These are phyloP conservation scores for Zoysia pacifica DNA, from an alignment of 176 grass and related monocot genomes.

Conservation along the genomic window DNA sequence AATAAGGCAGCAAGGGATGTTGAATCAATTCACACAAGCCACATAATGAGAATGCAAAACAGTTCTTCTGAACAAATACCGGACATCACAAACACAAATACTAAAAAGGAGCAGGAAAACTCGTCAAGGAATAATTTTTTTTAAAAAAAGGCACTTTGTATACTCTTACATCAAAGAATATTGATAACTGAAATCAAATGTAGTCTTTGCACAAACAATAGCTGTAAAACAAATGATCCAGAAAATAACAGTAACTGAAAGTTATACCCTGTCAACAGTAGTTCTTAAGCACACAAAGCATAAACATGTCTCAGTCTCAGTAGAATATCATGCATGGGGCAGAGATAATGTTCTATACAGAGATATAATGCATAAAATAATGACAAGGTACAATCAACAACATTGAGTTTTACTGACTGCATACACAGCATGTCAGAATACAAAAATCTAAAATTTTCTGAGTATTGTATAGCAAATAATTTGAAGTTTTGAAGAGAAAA, in stretches of 20 bases:
- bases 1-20: neutral
- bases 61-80: slow-evolving; percentile 18
- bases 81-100: neutral
- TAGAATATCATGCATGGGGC: slow-evolving; percentile 18
- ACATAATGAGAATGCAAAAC: neutral
- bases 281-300: neutral
- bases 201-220: neutral
- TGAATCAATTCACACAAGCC: neutral
- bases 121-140: neutral
- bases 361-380: neutral
- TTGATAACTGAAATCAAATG: neutral
- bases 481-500: neutral
- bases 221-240: neutral
- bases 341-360: slow-evolving; percentile 10
- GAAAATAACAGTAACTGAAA: neutral
- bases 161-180: slow-evolving; percentile 8
- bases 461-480: neutral
- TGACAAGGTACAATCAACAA: slow-evolving; percentile 5
- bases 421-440: slow-evolving; percentile 13
- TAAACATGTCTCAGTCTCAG: neutral
- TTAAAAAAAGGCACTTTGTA: neutral
- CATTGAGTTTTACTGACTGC: neutral
- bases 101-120: neutral
- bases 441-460: neutral
- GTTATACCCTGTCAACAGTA: slow-evolving; percentile 5